phyloP scores from a whole-genome alignment of 2,329 filamentous ascomycete species.

The Elsinoe batatas region DNA sequence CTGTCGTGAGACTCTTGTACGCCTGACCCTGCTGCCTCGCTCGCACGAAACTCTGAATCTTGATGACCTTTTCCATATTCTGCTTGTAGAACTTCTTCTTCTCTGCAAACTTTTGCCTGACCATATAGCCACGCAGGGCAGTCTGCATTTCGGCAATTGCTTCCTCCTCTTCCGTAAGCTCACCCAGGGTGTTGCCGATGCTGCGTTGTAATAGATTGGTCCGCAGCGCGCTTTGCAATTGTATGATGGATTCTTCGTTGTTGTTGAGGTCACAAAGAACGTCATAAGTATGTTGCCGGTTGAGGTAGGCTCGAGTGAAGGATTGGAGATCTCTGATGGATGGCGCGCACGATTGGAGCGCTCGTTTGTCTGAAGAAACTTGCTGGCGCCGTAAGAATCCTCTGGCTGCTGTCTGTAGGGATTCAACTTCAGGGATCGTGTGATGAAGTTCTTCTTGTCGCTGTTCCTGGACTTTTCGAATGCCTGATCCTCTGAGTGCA shows the following conservation, averaged over 20 bases:
- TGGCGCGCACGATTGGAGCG: constrained; percentile 49
- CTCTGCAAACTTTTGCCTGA: constrained; percentile 67
- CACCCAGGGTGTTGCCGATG: constrained; percentile 62
- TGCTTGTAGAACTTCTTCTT: constrained; percentile 83
- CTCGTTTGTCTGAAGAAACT: constrained; percentile 36
- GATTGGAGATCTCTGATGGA: constrained; percentile 57
- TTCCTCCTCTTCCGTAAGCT: constrained; percentile 78
- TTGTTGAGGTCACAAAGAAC: constrained; percentile 62
- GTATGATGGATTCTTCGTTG: constrained; percentile 55
- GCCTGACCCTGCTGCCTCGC: constrained; percentile 94
- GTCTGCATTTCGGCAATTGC: constrained; percentile 65
- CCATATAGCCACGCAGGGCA: constrained; percentile 59
- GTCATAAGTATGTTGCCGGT: constrained; percentile 49
- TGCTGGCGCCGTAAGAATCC: constrained; percentile 37
- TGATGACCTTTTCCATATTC: constrained; percentile 98
- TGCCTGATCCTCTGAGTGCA: constrained; percentile 26
- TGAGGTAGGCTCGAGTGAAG: constrained; percentile 53
- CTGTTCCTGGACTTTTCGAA: constrained; percentile 16
- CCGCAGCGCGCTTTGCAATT: constrained; percentile 65
- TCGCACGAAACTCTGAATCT: constrained; percentile 93
- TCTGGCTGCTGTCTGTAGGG: constrained; percentile 45
- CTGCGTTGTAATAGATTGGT: constrained; percentile 69
- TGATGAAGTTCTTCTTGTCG: constrained; percentile 30
- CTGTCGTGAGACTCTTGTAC: constrained; percentile 91
- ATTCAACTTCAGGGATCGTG: constrained; percentile 35